Evolutionary conservation across 1,284 basidiomycete genomes (phyloP).

Genomic region (Leccinum pachyderme): DNA sequence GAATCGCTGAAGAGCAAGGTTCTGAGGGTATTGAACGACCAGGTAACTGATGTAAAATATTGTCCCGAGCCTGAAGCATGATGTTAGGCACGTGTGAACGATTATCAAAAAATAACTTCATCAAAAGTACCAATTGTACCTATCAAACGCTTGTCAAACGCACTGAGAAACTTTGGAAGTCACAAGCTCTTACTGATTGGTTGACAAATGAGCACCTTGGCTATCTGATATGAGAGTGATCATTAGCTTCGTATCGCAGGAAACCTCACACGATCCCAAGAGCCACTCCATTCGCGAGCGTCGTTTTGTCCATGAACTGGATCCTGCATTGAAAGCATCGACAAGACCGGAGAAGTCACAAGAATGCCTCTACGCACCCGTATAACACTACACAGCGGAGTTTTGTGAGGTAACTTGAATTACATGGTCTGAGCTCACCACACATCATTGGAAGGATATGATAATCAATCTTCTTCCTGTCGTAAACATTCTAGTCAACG

Average conservation of each 20-base stretch:
- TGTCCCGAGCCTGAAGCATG: conserved; percentile 55
- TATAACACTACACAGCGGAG: conserved; percentile 45
- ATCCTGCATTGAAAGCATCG: conserved; percentile 40
- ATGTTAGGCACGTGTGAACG: not conserved
- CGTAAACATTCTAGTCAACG: not conserved
- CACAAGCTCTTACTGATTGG: conserved; percentile 49
- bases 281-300: conserved; percentile 58
- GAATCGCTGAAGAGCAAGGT: conserved; percentile 69
- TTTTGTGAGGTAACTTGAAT: not conserved
- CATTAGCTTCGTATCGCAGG: conserved; percentile 40
- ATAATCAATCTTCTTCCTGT: conserved; percentile 62
- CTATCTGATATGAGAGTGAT: conserved; percentile 28
- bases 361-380: conserved; percentile 38
- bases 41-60: conserved; percentile 69
- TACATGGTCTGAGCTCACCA: conserved; percentile 47
- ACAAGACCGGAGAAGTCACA: not conserved
- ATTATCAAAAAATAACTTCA: conserved; percentile 27
- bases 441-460: conserved; percentile 72
- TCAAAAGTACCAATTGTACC: conserved; percentile 44
- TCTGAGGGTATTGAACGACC: conserved; percentile 70
- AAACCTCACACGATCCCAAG: conserved; percentile 55
- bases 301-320: conserved; percentile 74
- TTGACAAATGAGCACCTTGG: conserved; percentile 48
- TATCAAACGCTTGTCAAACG: conserved; percentile 15
- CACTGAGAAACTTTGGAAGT: not conserved